A percentile compares a stretch with the other conserved stretches of the same genome.
Conservation (phyloP, 768 basidiomycete genomes). For the Lentinula raphanica region DNA sequence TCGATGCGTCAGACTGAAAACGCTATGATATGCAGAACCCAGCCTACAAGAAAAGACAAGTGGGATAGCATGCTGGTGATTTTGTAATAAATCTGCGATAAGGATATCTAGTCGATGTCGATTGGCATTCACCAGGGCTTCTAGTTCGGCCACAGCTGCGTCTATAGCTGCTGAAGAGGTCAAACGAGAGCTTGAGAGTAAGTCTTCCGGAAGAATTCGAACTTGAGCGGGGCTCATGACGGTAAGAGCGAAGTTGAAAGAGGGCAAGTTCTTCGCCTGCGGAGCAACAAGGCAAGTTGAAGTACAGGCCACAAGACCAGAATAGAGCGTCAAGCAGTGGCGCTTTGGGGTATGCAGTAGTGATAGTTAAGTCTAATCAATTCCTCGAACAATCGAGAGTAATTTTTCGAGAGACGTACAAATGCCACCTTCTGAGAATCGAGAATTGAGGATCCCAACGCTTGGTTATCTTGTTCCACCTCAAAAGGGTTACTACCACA, state of each 20-base stretch:
- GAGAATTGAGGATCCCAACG: too few species aligned
- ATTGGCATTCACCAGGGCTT: background rate
- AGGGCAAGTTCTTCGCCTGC: background rate
- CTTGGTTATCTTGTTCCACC: too few species aligned
- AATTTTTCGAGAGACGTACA: too few species aligned
- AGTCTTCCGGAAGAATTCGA: background rate
- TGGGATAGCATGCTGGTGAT: background rate
- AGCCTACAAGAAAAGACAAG: constrained; percentile 1
- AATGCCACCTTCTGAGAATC: too few species aligned
- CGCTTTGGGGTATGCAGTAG: background rate
- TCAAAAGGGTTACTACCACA: too few species aligned
- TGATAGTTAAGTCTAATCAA: background rate
- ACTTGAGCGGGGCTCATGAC: background rate
- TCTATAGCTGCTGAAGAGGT: background rate
- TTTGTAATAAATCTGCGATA: background rate
- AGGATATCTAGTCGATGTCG: background rate
- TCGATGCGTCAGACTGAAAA: too few species aligned
- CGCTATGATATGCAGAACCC: background rate
- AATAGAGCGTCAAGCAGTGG: background rate
- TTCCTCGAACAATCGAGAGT: too few species aligned
- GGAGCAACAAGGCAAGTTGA: background rate
- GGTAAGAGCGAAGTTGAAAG: background rate
- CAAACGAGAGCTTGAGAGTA: constrained; percentile 1
- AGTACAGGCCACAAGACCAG: background rate
- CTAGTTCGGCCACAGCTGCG: background rate